Percentiles rank a stretch among this genome's conserved stretches.
These are phyloP conservation scores for Trichomonascaceae sp. DNA, from an alignment of 1,139 yeast species.

Conservation along the genomic window DNA sequence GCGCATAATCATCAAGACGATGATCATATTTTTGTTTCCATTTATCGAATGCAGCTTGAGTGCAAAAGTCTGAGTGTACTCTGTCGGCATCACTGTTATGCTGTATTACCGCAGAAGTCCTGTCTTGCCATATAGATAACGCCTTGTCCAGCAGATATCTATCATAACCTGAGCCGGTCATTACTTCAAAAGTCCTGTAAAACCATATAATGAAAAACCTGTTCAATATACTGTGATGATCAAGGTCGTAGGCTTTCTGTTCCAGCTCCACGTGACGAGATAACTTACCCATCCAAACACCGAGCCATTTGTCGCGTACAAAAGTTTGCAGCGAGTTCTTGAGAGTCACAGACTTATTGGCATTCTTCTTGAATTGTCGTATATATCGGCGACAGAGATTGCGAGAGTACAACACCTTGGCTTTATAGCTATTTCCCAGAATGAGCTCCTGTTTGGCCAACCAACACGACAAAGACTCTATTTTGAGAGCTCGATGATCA, in stretches of 20 bases:
- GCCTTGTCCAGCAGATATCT: slow-evolving; percentile 1
- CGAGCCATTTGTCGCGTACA: not conserved
- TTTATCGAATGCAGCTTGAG: slow-evolving; percentile 2
- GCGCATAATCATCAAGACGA: not conserved
- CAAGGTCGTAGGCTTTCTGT: not conserved
- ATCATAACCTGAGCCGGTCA: slow-evolving; percentile 2
- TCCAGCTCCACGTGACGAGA: not conserved
- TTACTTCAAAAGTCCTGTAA: slow-evolving; percentile 6
- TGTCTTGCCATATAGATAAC: slow-evolving; percentile 9
- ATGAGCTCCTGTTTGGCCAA: not conserved
- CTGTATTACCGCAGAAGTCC: not conserved
- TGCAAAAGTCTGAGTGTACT: not conserved
- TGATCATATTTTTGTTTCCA: slow-evolving; percentile 10
- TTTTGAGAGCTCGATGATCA: slow-evolving; percentile 11
- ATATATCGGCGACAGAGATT: not conserved
- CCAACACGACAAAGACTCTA: slow-evolving; percentile 13
- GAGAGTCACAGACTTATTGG: not conserved
- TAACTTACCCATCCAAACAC: not conserved
- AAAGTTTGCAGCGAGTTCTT: not conserved
- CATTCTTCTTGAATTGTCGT: not conserved
- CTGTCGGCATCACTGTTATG: not conserved
- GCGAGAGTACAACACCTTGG: not conserved
- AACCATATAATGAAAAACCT: not conserved
- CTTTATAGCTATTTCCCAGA: not conserved
- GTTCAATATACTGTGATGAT: not conserved